phyloP scores from a whole-genome alignment of 2,329 filamentous ascomycete species.

The Fusarium austroafricanum region DNA sequence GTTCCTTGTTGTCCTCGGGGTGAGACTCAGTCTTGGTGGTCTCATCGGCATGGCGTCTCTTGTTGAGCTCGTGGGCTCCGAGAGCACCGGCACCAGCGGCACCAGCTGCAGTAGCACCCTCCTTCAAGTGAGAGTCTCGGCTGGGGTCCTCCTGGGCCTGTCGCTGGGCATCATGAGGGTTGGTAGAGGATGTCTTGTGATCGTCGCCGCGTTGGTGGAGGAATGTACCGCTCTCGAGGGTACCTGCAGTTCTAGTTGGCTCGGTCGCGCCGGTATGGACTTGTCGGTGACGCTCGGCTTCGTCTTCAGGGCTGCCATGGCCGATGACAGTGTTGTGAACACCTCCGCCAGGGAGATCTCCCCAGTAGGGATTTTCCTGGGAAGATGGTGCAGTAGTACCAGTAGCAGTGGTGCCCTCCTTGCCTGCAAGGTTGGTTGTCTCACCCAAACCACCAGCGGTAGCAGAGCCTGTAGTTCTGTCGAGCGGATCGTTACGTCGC shows the following conservation, averaged over 20 bases:
- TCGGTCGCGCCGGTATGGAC: background rate
- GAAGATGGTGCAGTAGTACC: slow-evolving; percentile 6
- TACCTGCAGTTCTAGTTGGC: background rate
- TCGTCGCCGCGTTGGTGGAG: background rate
- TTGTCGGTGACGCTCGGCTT: slow-evolving; percentile 9
- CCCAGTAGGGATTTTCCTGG: slow-evolving; percentile 38
- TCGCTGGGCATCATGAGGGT: slow-evolving; percentile 6
- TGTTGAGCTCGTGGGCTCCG: slow-evolving; percentile 18
- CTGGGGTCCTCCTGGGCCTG: background rate
- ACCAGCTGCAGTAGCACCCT: slow-evolving; percentile 16
- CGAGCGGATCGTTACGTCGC: background rate
- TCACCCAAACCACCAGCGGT: background rate
- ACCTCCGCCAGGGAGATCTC: slow-evolving; percentile 24
- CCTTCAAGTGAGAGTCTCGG: slow-evolving; percentile 9
- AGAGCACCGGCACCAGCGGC: slow-evolving; percentile 3
- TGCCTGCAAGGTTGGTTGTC: background rate
- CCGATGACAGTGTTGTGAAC: slow-evolving; percentile 27
- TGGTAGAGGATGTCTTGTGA: background rate
- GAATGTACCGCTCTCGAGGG: slow-evolving; percentile 9
- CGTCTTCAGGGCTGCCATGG: slow-evolving; percentile 26
- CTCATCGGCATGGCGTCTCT: slow-evolving; percentile 3
- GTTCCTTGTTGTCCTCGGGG: slow-evolving; percentile 28
- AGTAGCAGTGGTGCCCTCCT: background rate
- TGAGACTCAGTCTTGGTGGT: background rate
- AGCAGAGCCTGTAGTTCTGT: background rate